phyloP scores from a whole-genome alignment of 169 alveolate species.

The Plasmodium sp. region DNA sequence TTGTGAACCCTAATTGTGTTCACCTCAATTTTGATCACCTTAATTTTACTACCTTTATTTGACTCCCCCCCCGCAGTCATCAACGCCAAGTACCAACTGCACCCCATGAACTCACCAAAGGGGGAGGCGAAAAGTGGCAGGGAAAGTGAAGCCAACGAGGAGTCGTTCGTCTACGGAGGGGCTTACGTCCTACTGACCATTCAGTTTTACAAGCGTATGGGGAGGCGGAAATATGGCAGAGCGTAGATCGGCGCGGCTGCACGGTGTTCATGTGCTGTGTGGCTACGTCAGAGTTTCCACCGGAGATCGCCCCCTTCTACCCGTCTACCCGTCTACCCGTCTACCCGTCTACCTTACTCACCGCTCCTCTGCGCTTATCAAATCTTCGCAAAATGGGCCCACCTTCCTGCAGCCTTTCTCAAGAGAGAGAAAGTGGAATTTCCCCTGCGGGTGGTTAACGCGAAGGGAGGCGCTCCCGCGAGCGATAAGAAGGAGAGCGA shows the following conservation, averaged over 20 bases:
- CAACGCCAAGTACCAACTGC: slow-evolving; percentile 21
- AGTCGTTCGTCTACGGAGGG: background rate
- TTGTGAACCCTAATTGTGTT: background rate
- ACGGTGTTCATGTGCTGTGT: background rate
- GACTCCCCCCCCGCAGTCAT: background rate
- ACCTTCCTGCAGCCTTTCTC: slow-evolving; percentile 21
- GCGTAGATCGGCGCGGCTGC: background rate
- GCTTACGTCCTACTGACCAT: slow-evolving; percentile 39
- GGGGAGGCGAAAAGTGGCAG: slow-evolving; percentile 6
- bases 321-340: too few species aligned
- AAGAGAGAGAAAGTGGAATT: background rate
- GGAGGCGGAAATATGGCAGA: background rate
- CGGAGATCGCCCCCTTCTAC: background rate
- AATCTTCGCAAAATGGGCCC: background rate
- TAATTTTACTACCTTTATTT: background rate
- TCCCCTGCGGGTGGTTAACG: background rate
- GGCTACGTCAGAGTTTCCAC: background rate
- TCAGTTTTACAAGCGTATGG: slow-evolving; percentile 56
- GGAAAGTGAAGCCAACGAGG: slow-evolving; percentile 5
- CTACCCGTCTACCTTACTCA: background rate
- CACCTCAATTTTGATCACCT: background rate
- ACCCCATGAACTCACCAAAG: background rate
- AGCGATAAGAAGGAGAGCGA: slow-evolving; percentile 13
- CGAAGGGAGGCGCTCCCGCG: background rate
- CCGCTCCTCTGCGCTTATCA: background rate